phyloP scores from a whole-genome alignment of 2,329 filamentous ascomycete genomes.

The Aspergillus tamarii region DNA sequence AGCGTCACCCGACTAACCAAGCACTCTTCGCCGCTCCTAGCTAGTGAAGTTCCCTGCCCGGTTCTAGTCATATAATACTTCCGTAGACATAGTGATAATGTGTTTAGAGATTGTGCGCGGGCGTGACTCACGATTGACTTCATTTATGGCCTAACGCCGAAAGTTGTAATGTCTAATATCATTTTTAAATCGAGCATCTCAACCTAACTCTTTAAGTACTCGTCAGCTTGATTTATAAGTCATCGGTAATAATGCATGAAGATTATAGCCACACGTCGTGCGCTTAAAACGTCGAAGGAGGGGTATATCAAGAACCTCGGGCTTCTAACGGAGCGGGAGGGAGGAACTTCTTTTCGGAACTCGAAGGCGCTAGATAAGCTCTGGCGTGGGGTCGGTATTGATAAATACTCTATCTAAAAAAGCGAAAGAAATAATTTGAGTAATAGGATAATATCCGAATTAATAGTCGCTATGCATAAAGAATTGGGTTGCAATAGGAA shows the following conservation, averaged over 20 bases:
- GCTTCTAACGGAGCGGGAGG: constrained; percentile 28
- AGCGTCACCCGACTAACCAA: constrained; percentile 26
- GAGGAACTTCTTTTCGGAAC: constrained; percentile 23
- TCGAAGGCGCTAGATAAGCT: constrained; percentile 29
- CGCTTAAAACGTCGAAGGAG: constrained; percentile 26
- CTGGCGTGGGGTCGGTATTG: constrained; percentile 28
- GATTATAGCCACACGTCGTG: constrained; percentile 26
- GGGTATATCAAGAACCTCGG: constrained; percentile 26
- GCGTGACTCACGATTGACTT: constrained; percentile 30
- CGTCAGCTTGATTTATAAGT: constrained; percentile 28
- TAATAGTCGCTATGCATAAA: constrained; percentile 34
- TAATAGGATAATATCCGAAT: constrained; percentile 31
- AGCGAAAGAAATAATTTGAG: constrained; percentile 29
- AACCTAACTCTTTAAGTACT: constrained; percentile 28
- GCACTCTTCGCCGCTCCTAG: constrained; percentile 31
- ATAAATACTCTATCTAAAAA: constrained; percentile 29
- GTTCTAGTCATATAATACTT: neutral
- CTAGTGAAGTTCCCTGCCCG: constrained; percentile 29
- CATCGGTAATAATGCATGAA: constrained; percentile 28
- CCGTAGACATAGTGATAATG: no score
- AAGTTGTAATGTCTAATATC: constrained; percentile 35
- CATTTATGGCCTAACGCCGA: constrained; percentile 29
- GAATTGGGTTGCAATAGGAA: constrained; percentile 29
- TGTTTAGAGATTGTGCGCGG: neutral
- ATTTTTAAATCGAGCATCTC: constrained; percentile 30